Conservation (phyloP, 768 basidiomycete species). For the Heimioporus sp. region DNA sequence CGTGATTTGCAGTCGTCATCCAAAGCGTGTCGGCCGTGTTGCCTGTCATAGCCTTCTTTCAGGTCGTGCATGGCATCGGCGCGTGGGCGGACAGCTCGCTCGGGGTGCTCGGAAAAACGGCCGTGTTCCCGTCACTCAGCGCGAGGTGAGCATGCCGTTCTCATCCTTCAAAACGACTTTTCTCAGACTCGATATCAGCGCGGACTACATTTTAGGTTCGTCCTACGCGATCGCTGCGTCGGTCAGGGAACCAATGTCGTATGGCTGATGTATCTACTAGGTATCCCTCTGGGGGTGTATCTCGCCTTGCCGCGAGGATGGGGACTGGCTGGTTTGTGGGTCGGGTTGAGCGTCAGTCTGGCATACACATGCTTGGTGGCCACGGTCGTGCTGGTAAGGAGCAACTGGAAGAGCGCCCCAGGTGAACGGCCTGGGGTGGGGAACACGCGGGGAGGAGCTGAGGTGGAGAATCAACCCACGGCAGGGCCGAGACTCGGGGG, state of each 20-base stretch:
- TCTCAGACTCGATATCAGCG: slow-evolving; percentile 10
- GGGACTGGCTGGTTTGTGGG: slow-evolving; percentile 27
- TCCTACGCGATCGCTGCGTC: not conserved
- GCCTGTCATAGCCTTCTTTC: slow-evolving; percentile 38
- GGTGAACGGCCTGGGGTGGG: not conserved
- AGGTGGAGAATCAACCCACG: not conserved
- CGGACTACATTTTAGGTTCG: slow-evolving; percentile 33
- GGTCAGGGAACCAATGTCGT: not conserved
- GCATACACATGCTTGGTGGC: slow-evolving; percentile 19
- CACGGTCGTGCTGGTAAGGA: slow-evolving; percentile 15
- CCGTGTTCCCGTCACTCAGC: slow-evolving; percentile 20
- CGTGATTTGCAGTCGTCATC: slow-evolving; percentile 36
- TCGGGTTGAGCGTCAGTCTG: slow-evolving; percentile 21
- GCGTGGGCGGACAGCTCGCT: slow-evolving; percentile 19
- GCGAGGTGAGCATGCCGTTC: slow-evolving; percentile 14
- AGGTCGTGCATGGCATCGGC: slow-evolving; percentile 20
- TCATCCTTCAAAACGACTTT: not conserved
- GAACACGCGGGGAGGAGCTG: not conserved
- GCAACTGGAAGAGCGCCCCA: slow-evolving; percentile 13
- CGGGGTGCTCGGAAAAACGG: slow-evolving; percentile 17
- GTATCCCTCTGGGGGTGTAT: slow-evolving; percentile 27
- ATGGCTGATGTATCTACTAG: slow-evolving; percentile 21
- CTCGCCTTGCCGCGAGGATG: slow-evolving; percentile 16
- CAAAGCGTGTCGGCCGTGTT: slow-evolving; percentile 48
- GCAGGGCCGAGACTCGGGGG: not conserved